phyloP scores from a whole-genome alignment of 1,284 basidiomycete genomes.

The Ganoderma sinense region DNA sequence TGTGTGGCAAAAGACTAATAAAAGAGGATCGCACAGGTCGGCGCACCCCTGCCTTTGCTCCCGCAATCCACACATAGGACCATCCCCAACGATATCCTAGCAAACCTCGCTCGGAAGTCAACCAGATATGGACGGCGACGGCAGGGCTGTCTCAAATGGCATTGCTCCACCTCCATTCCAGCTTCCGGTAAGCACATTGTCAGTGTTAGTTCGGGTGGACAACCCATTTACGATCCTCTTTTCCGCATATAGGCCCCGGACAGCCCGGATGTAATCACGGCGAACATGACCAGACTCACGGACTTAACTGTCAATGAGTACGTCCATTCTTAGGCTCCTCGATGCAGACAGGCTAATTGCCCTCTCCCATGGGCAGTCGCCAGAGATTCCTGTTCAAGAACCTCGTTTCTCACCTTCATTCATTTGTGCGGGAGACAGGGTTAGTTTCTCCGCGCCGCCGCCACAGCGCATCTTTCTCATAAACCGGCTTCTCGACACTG shows the following conservation, averaged over 20 bases:
- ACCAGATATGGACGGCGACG: slow-evolving; percentile 13
- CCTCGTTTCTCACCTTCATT: slow-evolving; percentile 61
- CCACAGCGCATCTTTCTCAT: too few species aligned
- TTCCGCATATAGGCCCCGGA: slow-evolving; percentile 51
- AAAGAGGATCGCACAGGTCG: background rate
- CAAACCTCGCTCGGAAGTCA: background rate
- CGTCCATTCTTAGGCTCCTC: slow-evolving; percentile 24
- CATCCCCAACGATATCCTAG: background rate
- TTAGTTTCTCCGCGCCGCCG: slow-evolving; percentile 30
- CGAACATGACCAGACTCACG: slow-evolving; percentile 58
- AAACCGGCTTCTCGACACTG: background rate
- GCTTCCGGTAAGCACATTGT: slow-evolving; percentile 37
- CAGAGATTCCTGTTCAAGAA: slow-evolving; percentile 49
- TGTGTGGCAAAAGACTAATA: background rate
- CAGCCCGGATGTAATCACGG: slow-evolving; percentile 61
- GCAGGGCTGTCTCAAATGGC: slow-evolving; percentile 38
- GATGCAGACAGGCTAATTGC: background rate
- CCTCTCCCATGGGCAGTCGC: slow-evolving; percentile 29
- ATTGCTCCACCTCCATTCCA: slow-evolving; percentile 40
- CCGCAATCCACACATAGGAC: background rate
- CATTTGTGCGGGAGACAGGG: slow-evolving; percentile 71
- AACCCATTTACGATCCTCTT: background rate
- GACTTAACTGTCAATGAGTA: slow-evolving; percentile 52
- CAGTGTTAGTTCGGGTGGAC: background rate
- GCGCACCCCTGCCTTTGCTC: slow-evolving; percentile 1